Percentiles rank a stretch among this genome's conserved stretches.
phyloP scores from a whole-genome alignment of 2,329 filamentous ascomycete genomes.

The Arachnomyces sp. region DNA sequence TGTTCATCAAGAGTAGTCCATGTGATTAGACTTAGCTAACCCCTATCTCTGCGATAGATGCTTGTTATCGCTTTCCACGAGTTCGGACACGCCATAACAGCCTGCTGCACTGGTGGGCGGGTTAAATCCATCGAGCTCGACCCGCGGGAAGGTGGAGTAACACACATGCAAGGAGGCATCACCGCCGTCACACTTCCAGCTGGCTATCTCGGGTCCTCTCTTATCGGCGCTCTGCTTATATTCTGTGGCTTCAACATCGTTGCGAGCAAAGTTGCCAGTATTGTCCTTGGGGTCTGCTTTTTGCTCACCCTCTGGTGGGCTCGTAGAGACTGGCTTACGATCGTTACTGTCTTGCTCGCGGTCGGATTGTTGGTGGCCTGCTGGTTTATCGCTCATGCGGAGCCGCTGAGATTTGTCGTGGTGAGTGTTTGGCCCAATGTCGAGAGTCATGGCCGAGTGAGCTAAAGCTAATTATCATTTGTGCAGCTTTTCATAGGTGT shows the following conservation, averaged over 20 bases:
- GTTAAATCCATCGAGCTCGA: constrained; percentile 70
- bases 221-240: constrained; percentile 69
- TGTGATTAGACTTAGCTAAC: too few relatives aligned
- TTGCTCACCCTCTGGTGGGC: constrained; percentile 78
- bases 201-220: constrained; percentile 67
- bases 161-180: constrained; percentile 66
- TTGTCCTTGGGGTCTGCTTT: constrained; percentile 66
- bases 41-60: constrained; percentile 48
- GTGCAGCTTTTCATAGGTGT: constrained; percentile 66
- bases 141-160: constrained; percentile 69
- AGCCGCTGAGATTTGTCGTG: constrained; percentile 65
- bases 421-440: constrained; percentile 31
- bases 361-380: constrained; percentile 64
- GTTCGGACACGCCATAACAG: constrained; percentile 66
- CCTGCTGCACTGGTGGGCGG: constrained; percentile 62
- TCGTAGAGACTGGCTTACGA: constrained; percentile 68
- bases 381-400: constrained; percentile 73
- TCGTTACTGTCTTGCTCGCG: constrained; percentile 61
- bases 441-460: neutral
- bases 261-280: constrained; percentile 69
- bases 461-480: constrained; percentile 5
- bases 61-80: constrained; percentile 78
- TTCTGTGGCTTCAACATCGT: constrained; percentile 78
- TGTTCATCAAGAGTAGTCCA: neutral
- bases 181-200: constrained; percentile 66